Base-by-base conservation (phyloP, 495 filamentous ascomycete genomes). In the Aspergillus hancockii region DNA sequence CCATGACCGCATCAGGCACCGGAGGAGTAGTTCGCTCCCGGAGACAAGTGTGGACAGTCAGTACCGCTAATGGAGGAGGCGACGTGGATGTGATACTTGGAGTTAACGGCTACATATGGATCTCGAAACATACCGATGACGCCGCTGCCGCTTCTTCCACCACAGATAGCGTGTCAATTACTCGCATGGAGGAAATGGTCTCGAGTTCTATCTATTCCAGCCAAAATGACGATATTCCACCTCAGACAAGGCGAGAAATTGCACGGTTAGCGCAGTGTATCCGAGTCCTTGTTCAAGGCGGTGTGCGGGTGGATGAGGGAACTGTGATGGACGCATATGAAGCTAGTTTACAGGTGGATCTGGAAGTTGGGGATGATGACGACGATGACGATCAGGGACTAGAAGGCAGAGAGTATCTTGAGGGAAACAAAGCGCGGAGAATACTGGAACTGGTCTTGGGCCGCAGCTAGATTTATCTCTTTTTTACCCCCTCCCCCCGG, bases 91-190 rank as follows among this genome's bases (percentile, higher is more conserved):
- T 98, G 12, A 81, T 96, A 31, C 77, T 98, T 6, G 94, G 94
- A 0, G 93, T 98, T 13, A 98, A 98, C 67, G 94, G 94, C 6
- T 97, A 91, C 66, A 90, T 98, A 54, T 97, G 90, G 88, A 92
- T 98, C 62, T 85, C 87, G 64, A 92, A 90, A 77, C 89, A 92
- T 63, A 75, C 71, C 7, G 75, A 77, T n/a, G 70, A 85, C 1
- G 80, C 86, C 43, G 76, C 76, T 6, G 79, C 78, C 13, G 75
- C 75, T 6, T 59, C 85, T 67, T 73, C 74, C 0, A 71, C 67
- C 31, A 77, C 70, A 16, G 77, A 81, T 57, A 79, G 75, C 28
- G 79, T 86, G 10, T 80, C 81, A 2, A 90, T 96, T 61, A 95
- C 88, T 25, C 83, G 89, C 52, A 76, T 97, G 66, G 93, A 97